A percentile compares a stretch with the other conserved stretches of the same genome.
Evolutionary conservation across 2,329 filamentous ascomycete species (phyloP).

Genomic region (Fusarium compactum): DNA sequence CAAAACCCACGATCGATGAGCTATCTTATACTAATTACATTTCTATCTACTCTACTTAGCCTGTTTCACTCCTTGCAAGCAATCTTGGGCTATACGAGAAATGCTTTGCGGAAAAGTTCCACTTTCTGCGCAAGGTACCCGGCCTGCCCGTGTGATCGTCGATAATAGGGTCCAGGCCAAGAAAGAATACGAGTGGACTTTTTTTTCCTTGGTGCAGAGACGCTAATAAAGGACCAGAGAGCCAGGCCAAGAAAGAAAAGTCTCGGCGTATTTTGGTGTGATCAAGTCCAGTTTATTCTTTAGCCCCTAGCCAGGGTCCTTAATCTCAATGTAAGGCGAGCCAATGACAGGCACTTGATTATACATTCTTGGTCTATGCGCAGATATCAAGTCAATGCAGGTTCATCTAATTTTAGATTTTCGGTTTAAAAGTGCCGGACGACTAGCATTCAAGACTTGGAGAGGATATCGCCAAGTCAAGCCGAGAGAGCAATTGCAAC

Average conservation of each 20-base stretch:
- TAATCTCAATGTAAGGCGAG: rapidly evolving
- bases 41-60: background rate
- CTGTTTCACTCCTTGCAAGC: conserved; percentile 16
- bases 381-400: background rate
- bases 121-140: background rate
- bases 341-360: conserved; percentile 1
- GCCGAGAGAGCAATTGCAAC: background rate
- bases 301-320: background rate
- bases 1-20: background rate
- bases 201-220: background rate
- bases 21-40: conserved; percentile 3
- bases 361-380: background rate
- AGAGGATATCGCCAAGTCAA: background rate
- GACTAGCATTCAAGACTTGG: background rate
- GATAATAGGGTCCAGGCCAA: background rate
- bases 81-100: conserved; percentile 18
- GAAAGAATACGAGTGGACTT: conserved; percentile 2
- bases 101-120: background rate
- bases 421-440: conserved; percentile 6
- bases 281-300: background rate
- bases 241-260: background rate
- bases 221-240: background rate
- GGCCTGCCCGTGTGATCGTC: background rate
- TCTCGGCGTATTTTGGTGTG: background rate
- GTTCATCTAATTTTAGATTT: conserved; percentile 17